Evolutionary conservation across 73 alveolate species (phyloP).

Genomic region (Breviolum minutum): DNA sequence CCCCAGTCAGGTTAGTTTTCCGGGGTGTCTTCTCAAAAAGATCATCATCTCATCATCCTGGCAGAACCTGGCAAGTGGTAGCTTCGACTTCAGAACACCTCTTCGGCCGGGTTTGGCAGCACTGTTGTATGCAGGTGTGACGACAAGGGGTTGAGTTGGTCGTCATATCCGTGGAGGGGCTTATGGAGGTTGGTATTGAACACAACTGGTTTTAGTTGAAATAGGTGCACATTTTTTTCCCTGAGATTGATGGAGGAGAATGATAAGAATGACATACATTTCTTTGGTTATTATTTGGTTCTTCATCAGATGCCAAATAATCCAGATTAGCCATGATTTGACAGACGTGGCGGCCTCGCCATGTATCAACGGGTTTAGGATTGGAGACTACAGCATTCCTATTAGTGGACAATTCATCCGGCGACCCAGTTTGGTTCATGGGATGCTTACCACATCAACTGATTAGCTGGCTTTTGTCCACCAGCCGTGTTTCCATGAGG

Average conservation of each 20-base stretch:
- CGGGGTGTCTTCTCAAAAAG: background rate
- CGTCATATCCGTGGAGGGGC: background rate
- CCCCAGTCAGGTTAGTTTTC: too few species aligned
- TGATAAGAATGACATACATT: background rate
- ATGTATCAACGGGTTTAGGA: too few species aligned
- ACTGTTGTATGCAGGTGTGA: slow-evolving; percentile 16
- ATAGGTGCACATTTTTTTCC: background rate
- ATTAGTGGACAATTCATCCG: too few species aligned
- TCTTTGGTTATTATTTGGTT: too few species aligned
- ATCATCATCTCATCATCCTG: background rate
- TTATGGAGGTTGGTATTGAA: background rate
- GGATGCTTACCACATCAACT: too few species aligned
- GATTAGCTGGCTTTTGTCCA: too few species aligned
- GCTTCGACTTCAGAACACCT: slow-evolving; percentile 7
- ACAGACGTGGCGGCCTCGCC: too few species aligned
- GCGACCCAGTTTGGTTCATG: too few species aligned
- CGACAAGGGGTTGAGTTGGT: background rate
- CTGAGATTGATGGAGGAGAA: background rate
- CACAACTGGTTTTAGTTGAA: background rate
- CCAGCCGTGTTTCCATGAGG: too few species aligned
- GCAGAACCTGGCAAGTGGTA: slow-evolving; percentile 19
- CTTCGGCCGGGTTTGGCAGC: slow-evolving; percentile 36
- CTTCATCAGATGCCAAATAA: too few species aligned
- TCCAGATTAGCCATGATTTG: too few species aligned
- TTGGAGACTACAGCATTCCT: too few species aligned